Percentiles rank a stretch among this genome's conserved stretches.
phyloP scores from a whole-genome alignment of 176 grass and related monocot genomes.

The Aegilops speltoides region DNA sequence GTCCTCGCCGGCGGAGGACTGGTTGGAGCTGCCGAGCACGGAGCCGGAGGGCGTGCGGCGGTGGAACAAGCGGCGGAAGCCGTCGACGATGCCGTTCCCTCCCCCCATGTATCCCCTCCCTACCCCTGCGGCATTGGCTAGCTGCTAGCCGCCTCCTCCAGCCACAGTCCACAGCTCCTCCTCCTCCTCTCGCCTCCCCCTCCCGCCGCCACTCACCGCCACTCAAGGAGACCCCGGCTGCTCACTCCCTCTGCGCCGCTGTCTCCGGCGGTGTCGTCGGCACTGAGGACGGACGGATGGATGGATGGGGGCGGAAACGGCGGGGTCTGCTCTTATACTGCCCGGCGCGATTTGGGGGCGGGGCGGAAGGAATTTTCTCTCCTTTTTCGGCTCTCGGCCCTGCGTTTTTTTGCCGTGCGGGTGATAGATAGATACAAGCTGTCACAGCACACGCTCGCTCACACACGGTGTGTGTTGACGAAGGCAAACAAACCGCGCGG shows the following conservation, averaged over 20 bases:
- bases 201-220: not conserved
- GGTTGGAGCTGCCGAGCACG: slow-evolving; percentile 25
- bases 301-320: not conserved
- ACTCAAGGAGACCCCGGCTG: no score
- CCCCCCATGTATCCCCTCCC: slow-evolving; percentile 41
- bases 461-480: slow-evolving; percentile 10
- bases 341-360: not conserved
- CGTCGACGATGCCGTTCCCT: slow-evolving; percentile 56
- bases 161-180: not conserved
- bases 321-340: not conserved
- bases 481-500: not conserved
- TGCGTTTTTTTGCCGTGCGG: not conserved
- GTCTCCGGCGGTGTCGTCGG: not conserved
- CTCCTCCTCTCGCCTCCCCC: not conserved
- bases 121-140: slow-evolving; percentile 48
- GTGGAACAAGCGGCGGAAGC: slow-evolving; percentile 76
- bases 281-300: not conserved
- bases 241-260: not conserved
- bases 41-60: slow-evolving; percentile 38
- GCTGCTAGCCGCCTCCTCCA: not conserved
- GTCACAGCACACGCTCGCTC: slow-evolving; percentile 12
- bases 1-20: slow-evolving; percentile 34
- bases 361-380: not conserved
- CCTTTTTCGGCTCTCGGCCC: not conserved
- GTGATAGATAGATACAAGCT: not conserved